These are phyloP conservation scores for Mycena crocata DNA, from an alignment of 768 basidiomycete species.

Conservation along the genomic window DNA sequence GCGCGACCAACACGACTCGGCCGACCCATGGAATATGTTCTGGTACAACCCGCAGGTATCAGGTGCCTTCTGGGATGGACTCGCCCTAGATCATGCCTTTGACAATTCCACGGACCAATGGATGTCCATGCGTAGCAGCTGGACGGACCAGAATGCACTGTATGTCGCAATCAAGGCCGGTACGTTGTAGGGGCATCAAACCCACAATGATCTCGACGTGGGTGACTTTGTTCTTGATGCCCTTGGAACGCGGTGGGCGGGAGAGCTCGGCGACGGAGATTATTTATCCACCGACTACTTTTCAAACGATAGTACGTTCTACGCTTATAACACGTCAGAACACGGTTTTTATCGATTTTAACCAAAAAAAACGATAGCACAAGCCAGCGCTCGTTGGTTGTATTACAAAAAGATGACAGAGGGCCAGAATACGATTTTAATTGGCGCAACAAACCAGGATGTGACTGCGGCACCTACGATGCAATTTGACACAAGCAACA, in stretches of 20 bases:
- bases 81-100: slow-evolving; percentile 88
- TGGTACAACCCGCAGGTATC: slow-evolving; percentile 79
- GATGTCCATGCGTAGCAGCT: slow-evolving; percentile 91
- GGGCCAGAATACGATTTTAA: slow-evolving; percentile 94
- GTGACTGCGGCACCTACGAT: slow-evolving; percentile 74
- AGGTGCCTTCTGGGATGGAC: slow-evolving; percentile 91
- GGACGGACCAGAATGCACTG: slow-evolving; percentile 87
- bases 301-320: slow-evolving; percentile 29
- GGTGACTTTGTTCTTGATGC: slow-evolving; percentile 98
- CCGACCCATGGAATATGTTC: slow-evolving; percentile 89
- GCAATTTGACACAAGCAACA: slow-evolving; percentile 62
- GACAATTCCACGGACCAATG: slow-evolving; percentile 79
- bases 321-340: too few species aligned
- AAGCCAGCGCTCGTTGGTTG: slow-evolving; percentile 80
- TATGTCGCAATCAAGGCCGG: slow-evolving; percentile 94
- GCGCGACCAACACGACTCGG: slow-evolving; percentile 86
- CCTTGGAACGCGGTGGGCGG: slow-evolving; percentile 93
- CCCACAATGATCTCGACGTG: slow-evolving; percentile 93
- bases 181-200: slow-evolving; percentile 83
- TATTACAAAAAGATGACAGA: slow-evolving; percentile 98
- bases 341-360: too few species aligned
- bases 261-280: slow-evolving; percentile 76
- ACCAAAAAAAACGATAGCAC: too few species aligned
- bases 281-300: slow-evolving; percentile 28
- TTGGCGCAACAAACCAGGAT: slow-evolving; percentile 83